Percentiles rank a stretch among this genome's conserved stretches.
Evolutionary conservation across 2,329 filamentous ascomycete species (phyloP).

Genomic region (Cladosporium halotolerans): DNA sequence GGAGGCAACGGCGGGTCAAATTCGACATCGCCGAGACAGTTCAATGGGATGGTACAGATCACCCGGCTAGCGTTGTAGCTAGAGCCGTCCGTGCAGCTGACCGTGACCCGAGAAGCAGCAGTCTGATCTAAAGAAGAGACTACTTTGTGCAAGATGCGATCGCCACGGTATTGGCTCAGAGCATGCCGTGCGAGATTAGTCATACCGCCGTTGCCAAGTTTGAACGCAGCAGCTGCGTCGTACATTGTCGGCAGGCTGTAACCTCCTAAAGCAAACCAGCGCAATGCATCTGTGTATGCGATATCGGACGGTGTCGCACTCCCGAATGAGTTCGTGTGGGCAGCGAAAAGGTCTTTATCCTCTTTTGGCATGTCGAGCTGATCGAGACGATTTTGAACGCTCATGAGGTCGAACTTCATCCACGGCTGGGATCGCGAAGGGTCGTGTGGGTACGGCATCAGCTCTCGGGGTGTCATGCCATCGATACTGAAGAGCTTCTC

Average conservation of each 20-base stretch:
- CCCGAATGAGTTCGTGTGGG: slow-evolving; percentile 17
- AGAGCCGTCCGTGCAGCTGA: neutral
- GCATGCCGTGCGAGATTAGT: slow-evolving; percentile 1
- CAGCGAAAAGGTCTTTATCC: slow-evolving; percentile 23
- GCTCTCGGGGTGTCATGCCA: slow-evolving; percentile 22
- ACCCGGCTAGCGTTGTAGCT: neutral
- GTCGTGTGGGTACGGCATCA: slow-evolving; percentile 36
- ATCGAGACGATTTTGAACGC: slow-evolving; percentile 27
- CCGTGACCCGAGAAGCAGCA: neutral
- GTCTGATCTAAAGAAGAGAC: neutral
- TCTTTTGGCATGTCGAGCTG: slow-evolving; percentile 19
- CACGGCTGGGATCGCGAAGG: slow-evolving; percentile 25
- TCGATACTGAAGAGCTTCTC: slow-evolving; percentile 29
- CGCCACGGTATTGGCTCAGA: neutral
- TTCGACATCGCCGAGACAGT: slow-evolving; percentile 15
- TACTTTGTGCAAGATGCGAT: neutral
- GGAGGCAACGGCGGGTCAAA: slow-evolving; percentile 26
- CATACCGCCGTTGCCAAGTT: slow-evolving; percentile 22
- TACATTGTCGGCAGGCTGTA: slow-evolving; percentile 22
- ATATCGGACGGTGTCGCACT: slow-evolving; percentile 13
- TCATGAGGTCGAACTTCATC: slow-evolving; percentile 27
- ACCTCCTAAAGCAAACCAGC: slow-evolving; percentile 28
- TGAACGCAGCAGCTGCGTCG: slow-evolving; percentile 20
- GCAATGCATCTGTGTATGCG: slow-evolving; percentile 25
- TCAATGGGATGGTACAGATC: neutral